A percentile compares a stretch with the other conserved stretches of the same genome.
phyloP scores from a whole-genome alignment of 495 filamentous ascomycete genomes.

The Aspergillus nanangensis region DNA sequence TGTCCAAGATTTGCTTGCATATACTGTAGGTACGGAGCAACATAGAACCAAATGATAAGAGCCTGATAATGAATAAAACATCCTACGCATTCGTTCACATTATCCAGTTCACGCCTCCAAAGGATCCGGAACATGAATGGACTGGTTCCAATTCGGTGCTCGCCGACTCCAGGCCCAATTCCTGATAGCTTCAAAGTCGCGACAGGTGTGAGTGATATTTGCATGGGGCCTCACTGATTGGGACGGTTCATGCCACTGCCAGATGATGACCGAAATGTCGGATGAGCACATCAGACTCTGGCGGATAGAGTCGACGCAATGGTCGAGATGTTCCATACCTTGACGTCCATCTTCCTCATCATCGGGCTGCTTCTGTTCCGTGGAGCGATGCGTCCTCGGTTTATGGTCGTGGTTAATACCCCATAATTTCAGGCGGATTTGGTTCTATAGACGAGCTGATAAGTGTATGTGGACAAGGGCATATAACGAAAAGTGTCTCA shows the following conservation, averaged over 20 bases:
- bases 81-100: too few relatives aligned
- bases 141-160: neutral
- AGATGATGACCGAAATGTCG: conserved; percentile 14
- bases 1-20: too few relatives aligned
- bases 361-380: neutral
- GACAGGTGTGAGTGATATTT: conserved; percentile 9
- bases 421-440: conserved; percentile 7
- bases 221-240: neutral
- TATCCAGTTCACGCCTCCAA: too few relatives aligned
- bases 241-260: conserved; percentile 7
- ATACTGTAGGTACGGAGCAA: too few relatives aligned
- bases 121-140: neutral
- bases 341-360: neutral
- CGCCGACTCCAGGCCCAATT: conserved; percentile 11
- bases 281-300: conserved; percentile 20
- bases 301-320: conserved; percentile 22
- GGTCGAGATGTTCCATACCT: conserved; percentile 18
- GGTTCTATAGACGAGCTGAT: conserved; percentile 2
- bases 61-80: too few relatives aligned
- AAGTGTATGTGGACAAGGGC: neutral
- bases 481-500: conserved; percentile 3
- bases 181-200: conserved; percentile 15
- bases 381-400: neutral
- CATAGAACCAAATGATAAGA: too few relatives aligned
- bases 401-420: conserved; percentile 1